Evolutionary conservation across 257 asterid species (phyloP).

Genomic region (Solanum pinnatisectum): DNA sequence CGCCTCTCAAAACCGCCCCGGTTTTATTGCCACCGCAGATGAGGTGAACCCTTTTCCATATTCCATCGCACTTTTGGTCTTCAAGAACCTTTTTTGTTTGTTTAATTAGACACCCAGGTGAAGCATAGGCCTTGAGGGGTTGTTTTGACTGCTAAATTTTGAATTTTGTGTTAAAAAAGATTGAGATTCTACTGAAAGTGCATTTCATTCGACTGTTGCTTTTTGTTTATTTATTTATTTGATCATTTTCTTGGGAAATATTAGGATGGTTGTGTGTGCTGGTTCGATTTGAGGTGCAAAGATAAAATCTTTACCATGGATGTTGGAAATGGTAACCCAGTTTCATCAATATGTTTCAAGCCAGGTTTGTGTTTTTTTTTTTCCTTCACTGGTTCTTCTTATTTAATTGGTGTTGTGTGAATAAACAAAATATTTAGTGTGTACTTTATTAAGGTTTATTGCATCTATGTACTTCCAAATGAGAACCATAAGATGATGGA

Average conservation of each 20-base stretch:
- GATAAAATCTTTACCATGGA: conserved; percentile 55
- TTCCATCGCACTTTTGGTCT: neutral
- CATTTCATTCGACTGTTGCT: neutral
- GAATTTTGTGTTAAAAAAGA: neutral
- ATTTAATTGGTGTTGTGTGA: neutral
- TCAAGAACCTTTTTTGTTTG: neutral
- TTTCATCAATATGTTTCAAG: conserved; percentile 76
- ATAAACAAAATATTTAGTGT: neutral
- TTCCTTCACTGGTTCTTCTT: neutral
- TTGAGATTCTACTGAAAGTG: neutral
- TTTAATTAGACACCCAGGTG: neutral
- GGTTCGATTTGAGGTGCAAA: conserved; percentile 82
- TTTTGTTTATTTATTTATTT: neutral
- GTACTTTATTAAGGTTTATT: neutral
- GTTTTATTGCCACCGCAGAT: conserved; percentile 63
- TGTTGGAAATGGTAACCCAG: conserved; percentile 48
- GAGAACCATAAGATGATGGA: neutral
- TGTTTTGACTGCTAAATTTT: neutral
- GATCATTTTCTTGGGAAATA: neutral
- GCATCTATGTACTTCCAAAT: neutral
- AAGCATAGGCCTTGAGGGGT: neutral
- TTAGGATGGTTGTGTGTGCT: conserved; percentile 79
- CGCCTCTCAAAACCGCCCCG: conserved; percentile 69
- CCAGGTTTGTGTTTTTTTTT: conserved; percentile 33
- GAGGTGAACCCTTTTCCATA: conserved; percentile 38